Percentiles rank a stretch among this genome's conserved stretches.
phyloP scores from a whole-genome alignment of 1,139 yeast genomes.

The Debaryomyces nepalensis region DNA sequence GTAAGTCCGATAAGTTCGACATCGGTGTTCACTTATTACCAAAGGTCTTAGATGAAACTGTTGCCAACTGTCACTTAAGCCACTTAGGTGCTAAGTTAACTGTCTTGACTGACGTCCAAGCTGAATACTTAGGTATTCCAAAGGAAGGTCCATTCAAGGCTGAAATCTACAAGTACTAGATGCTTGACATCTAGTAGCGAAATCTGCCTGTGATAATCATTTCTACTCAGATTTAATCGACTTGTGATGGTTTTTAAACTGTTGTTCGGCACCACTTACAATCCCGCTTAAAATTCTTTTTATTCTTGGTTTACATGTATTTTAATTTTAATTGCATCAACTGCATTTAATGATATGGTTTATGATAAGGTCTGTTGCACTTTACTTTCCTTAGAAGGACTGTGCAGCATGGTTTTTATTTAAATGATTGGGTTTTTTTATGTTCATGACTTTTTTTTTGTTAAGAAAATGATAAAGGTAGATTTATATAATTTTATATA shows the following conservation, averaged over 20 bases:
- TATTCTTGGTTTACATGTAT: slow-evolving; percentile 9
- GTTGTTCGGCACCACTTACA: background rate
- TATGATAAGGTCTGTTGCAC: slow-evolving; percentile 20
- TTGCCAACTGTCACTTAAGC: slow-evolving; percentile 95
- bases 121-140: slow-evolving; percentile 95
- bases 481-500: slow-evolving; percentile 24
- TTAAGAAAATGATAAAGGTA: slow-evolving; percentile 24
- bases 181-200: slow-evolving; percentile 9
- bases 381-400: slow-evolving; percentile 14
- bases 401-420: slow-evolving; percentile 19
- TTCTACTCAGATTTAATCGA: slow-evolving; percentile 13
- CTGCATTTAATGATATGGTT: slow-evolving; percentile 46
- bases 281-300: slow-evolving; percentile 5
- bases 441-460: slow-evolving; percentile 20
- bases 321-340: slow-evolving; percentile 47
- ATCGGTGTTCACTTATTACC: slow-evolving; percentile 97
- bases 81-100: slow-evolving; percentile 94
- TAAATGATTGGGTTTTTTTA: slow-evolving; percentile 20
- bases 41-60: slow-evolving; percentile 98
- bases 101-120: slow-evolving; percentile 76
- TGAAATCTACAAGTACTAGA: slow-evolving; percentile 96
- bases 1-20: slow-evolving; percentile 88
- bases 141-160: slow-evolving; percentile 97
- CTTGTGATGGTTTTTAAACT: background rate
- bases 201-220: slow-evolving; percentile 20